Conservation (phyloP, 352 stramenopile species). For the Phytophthora chlamydospora region DNA sequence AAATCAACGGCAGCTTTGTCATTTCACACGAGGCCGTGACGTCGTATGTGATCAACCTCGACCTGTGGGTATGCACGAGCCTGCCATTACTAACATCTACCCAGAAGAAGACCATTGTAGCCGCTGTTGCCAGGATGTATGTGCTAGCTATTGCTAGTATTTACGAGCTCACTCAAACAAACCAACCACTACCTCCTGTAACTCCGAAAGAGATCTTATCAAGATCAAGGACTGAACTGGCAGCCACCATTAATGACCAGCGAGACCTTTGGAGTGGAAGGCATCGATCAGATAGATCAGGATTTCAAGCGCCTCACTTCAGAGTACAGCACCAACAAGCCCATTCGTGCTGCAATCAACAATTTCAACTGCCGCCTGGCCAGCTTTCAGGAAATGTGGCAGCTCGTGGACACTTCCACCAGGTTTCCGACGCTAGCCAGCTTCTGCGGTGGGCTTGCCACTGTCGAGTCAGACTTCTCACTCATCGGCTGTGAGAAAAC, state of each 20-base stretch:
- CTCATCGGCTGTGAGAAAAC: constrained; percentile 16
- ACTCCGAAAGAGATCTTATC: neutral
- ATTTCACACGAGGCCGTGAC: constrained; percentile 1
- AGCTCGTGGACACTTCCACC: neutral
- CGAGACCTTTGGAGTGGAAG: neutral
- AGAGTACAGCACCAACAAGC: neutral
- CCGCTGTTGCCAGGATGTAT: constrained; percentile 1
- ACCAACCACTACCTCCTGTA: neutral
- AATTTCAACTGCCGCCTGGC: neutral
- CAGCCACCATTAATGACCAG: neutral
- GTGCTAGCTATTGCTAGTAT: neutral
- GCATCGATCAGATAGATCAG: neutral
- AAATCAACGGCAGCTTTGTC: constrained; percentile 1
- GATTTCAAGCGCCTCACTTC: neutral
- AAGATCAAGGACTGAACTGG: neutral
- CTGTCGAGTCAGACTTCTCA: constrained; percentile 18
- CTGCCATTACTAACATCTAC: neutral
- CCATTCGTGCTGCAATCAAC: neutral
- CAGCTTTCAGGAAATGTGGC: neutral
- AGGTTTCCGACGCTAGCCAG: constrained; percentile 4
- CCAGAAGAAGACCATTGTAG: neutral
- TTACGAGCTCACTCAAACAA: neutral
- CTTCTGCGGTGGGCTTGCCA: constrained; percentile 18
- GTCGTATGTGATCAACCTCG: neutral
- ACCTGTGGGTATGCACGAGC: neutral